These are phyloP conservation scores for Daldinia childiae DNA, from an alignment of 495 filamentous ascomycete species.

Conservation along the genomic window DNA sequence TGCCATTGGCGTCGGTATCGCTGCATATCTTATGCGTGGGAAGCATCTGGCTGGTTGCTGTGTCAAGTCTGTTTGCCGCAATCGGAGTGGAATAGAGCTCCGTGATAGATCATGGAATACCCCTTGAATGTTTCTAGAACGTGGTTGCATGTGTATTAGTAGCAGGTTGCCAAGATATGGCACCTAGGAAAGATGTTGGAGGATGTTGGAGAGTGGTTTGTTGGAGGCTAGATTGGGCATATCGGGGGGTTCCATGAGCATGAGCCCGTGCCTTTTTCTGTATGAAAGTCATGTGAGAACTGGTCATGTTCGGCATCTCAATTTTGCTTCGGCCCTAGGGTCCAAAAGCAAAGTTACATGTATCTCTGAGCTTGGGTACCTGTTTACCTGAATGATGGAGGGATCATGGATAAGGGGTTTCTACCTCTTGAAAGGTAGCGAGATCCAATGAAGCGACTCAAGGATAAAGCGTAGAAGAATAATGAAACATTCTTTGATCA, in stretches of 20 bases:
- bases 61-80: conserved; percentile 22
- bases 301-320: conserved; percentile 23
- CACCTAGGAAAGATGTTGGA: background rate
- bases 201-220: conserved; percentile 1
- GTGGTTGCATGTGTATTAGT: conserved; percentile 30
- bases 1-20: conserved; percentile 18
- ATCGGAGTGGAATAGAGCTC: conserved; percentile 31
- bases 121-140: conserved; percentile 38
- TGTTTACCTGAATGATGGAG: conserved; percentile 9
- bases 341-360: conserved; percentile 17
- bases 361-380: background rate
- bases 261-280: conserved; percentile 30
- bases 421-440: conserved; percentile 3
- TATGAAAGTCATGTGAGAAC: conserved; percentile 15
- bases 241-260: conserved; percentile 12
- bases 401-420: conserved; percentile 15
- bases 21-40: conserved; percentile 20
- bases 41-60: conserved; percentile 15
- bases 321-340: conserved; percentile 3
- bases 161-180: conserved; percentile 6
- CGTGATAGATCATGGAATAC: conserved; percentile 41
- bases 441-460: conserved; percentile 2
- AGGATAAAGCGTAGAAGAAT: background rate
- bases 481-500: background rate
- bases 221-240: conserved; percentile 26